Conservation (phyloP, 345 rosid species). For the Eutrema japonicum region DNA sequence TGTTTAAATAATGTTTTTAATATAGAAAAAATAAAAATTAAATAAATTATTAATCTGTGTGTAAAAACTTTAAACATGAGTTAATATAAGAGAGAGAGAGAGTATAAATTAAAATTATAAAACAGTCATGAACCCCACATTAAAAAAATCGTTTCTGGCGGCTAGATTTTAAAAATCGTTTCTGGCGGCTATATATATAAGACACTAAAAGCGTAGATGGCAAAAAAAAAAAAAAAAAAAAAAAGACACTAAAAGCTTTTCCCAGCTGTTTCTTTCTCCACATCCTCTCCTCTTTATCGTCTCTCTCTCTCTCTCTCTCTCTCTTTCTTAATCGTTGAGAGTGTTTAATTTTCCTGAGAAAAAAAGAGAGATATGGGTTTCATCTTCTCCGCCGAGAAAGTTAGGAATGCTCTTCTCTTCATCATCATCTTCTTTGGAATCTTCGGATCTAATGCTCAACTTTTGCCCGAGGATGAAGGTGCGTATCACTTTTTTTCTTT, state of each 20-base stretch:
- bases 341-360: not conserved
- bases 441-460: constrained; percentile 56
- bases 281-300: not conserved
- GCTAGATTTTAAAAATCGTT: constrained; percentile 18
- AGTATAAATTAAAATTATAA: not conserved
- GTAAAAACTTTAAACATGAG: too few species aligned
- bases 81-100: too few species aligned
- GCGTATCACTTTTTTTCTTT: not conserved
- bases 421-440: constrained; percentile 38
- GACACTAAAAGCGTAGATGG: constrained; percentile 12
- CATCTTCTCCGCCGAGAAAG: constrained; percentile 32
- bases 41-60: too few species aligned
- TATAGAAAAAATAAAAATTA: too few species aligned
- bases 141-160: constrained; percentile 25
- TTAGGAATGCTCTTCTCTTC: constrained; percentile 39
- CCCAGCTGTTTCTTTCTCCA: constrained; percentile 12
- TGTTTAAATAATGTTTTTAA: too few species aligned
- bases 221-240: too few species aligned
- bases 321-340: not conserved
- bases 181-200: constrained; percentile 17
- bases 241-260: constrained; percentile 19
- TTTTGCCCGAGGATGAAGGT: constrained; percentile 69
- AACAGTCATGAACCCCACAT: constrained; percentile 28
- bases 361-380: constrained; percentile 40
- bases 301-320: not conserved